Conservation (phyloP, 2,329 filamentous ascomycete species). For the Lasiodiplodia sp. region DNA sequence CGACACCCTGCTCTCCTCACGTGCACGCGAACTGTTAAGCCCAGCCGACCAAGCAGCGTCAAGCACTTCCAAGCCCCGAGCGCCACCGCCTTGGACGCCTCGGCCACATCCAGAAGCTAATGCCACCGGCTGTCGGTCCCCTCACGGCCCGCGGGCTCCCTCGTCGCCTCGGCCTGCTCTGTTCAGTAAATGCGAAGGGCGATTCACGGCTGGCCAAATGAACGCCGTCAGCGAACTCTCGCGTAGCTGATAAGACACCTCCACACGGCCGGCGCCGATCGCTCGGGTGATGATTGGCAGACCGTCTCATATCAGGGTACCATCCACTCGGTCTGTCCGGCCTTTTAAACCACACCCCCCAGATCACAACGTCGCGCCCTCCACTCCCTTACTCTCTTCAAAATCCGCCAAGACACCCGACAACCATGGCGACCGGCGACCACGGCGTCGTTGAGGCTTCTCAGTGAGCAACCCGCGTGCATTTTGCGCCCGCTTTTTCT, state of each 20-base stretch:
- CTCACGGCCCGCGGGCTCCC: too few relatives aligned
- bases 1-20: neutral
- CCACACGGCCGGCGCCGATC: conserved; percentile 21
- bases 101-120: neutral
- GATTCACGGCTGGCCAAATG: neutral
- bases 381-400: neutral
- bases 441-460: conserved; percentile 27
- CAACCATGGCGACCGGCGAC: conserved; percentile 26
- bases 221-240: neutral
- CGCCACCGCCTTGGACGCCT: conserved; percentile 8
- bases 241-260: neutral
- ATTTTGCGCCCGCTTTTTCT: neutral
- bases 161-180: neutral
- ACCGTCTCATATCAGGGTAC: neutral
- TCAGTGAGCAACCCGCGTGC: neutral
- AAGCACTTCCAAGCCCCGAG: conserved; percentile 8
- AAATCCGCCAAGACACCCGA: neutral
- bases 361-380: neutral
- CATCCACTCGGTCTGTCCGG: neutral
- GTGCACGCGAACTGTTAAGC: neutral
- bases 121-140: neutral
- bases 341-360: neutral
- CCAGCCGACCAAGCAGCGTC: conserved; percentile 23
- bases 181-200: neutral
- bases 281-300: conserved; percentile 26